These are phyloP conservation scores for Aureobasidium subglaciale DNA, from an alignment of 2,329 filamentous ascomycete species.

Conservation along the genomic window DNA sequence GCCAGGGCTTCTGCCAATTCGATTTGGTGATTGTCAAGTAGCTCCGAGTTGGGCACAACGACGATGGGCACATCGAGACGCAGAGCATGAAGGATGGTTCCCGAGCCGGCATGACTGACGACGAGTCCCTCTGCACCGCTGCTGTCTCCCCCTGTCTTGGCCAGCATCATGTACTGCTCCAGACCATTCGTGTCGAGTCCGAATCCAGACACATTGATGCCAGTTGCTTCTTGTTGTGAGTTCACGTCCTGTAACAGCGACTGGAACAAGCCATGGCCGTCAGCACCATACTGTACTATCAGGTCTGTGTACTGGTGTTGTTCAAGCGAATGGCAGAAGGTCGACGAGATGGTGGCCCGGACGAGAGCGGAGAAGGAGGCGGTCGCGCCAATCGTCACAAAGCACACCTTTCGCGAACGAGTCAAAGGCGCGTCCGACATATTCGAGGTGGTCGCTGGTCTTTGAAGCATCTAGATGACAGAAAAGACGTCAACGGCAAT, in stretches of 20 bases:
- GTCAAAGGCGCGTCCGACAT: not conserved
- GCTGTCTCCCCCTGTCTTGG: slow-evolving; percentile 35
- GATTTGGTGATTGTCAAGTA: slow-evolving; percentile 85
- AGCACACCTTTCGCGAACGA: slow-evolving; percentile 47
- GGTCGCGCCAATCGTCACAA: slow-evolving; percentile 90
- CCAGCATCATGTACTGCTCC: slow-evolving; percentile 50
- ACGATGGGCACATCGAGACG: slow-evolving; percentile 69
- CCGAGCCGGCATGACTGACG: slow-evolving; percentile 86
- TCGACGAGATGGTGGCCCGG: slow-evolving; percentile 52
- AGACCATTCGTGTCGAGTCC: slow-evolving; percentile 59
- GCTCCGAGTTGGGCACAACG: slow-evolving; percentile 74
- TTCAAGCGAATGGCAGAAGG: slow-evolving; percentile 57
- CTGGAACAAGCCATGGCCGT: slow-evolving; percentile 49
- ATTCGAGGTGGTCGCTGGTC: not conserved
- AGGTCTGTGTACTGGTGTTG: slow-evolving; percentile 61
- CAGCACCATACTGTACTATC: slow-evolving; percentile 72
- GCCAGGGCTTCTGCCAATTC: slow-evolving; percentile 76
- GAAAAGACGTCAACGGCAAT: not conserved
- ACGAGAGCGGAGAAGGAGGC: slow-evolving; percentile 72
- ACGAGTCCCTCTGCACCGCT: slow-evolving; percentile 57
- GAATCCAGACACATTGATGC: slow-evolving; percentile 53
- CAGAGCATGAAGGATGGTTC: slow-evolving; percentile 78
- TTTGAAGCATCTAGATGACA: not conserved
- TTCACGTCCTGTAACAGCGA: slow-evolving; percentile 16
- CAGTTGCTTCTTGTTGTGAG: slow-evolving; percentile 14